These are phyloP conservation scores for Mychonastes homosphaera DNA, from an alignment of 139 green algal genomes.

Conservation along the genomic window DNA sequence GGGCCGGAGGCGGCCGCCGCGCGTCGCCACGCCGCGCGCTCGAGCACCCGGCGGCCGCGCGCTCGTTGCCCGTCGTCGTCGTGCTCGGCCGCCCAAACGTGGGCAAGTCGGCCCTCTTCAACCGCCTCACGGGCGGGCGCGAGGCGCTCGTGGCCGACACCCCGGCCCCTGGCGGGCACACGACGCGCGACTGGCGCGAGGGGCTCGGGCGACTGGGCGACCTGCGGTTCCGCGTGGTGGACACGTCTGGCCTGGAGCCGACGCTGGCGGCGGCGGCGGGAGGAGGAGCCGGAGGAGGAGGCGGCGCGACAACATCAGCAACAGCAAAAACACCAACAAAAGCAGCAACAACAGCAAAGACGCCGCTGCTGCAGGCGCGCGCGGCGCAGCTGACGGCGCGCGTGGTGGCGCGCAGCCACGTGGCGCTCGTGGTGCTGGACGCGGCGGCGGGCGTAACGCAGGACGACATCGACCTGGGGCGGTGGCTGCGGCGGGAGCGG, in stretches of 20 bases:
- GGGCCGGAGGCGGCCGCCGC: too few species aligned
- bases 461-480: constrained; percentile 52
- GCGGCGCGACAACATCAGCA: background rate
- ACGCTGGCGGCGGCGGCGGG: too few species aligned
- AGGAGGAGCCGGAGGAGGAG: background rate
- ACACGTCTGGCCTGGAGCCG: constrained; percentile 86
- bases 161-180: constrained; percentile 64
- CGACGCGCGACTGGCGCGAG: constrained; percentile 85
- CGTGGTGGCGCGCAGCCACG: constrained; percentile 42
- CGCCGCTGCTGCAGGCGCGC: constrained; percentile 33
- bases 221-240: constrained; percentile 67
- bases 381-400: constrained; percentile 42
- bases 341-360: background rate
- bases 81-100: constrained; percentile 82
- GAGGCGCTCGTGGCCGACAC: constrained; percentile 51
- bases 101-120: constrained; percentile 87
- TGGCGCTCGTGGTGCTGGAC: constrained; percentile 71
- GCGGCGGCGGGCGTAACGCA: constrained; percentile 42
- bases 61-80: too few species aligned
- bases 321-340: constrained; percentile 1
- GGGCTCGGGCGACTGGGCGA: constrained; percentile 61
- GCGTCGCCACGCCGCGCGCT: too few species aligned
- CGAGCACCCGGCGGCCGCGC: too few species aligned
- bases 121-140: constrained; percentile 48
- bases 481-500: constrained; percentile 50